Evolutionary conservation across 768 basidiomycete species (phyloP), one percentile per base, ranked within the genome.

Genomic region (Solioccasus polychromus): DNA sequence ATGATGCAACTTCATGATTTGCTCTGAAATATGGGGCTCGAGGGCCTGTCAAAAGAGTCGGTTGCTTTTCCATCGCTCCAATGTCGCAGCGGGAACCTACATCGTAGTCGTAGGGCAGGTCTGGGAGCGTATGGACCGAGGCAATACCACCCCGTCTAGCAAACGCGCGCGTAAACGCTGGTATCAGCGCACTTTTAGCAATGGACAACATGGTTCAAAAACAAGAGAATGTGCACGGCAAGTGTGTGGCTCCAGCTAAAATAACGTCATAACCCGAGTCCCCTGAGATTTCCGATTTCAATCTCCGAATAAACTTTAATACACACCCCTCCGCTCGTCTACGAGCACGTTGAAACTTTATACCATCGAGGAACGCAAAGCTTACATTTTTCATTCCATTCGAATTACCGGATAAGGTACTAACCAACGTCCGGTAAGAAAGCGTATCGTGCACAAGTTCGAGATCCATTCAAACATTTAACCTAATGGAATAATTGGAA

Each of bases 1-100:
- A 70, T 97, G 93, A 62, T 96, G 95, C 46, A 97, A 73, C 44
- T 76, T 82, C 94, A 98, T 98, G 52, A 99, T 98, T 63, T 93
- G 79, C 55, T 80, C 76, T 2, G 88, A 88, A 67, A 99, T 94
- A 59, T 84, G 77, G 9, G 95, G 95, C 70, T 97, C 93, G 54
- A 98, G 83, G 9, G 92, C 90, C 85, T 86, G 35, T 42, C n/a
- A n/a, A 15, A 15, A 7, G 34, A 1, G 11, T 18, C 14, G 8
- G n/a, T 18, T 15, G 37, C 30, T 28, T 12, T 18, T 50, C 44
- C 42, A 42, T 29, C 30, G 5, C 30, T 31, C 30, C 11, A 15
- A 15, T 5, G 30, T 9, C 11, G 30, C 8, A 9, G n/a, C n/a
- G n/a, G n/a, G 34, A 28, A 66, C 77, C 50, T 42, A 86, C 90